Evolutionary conservation across 1,284 basidiomycete species (phyloP).

Genomic region (Malassezia furfur): DNA sequence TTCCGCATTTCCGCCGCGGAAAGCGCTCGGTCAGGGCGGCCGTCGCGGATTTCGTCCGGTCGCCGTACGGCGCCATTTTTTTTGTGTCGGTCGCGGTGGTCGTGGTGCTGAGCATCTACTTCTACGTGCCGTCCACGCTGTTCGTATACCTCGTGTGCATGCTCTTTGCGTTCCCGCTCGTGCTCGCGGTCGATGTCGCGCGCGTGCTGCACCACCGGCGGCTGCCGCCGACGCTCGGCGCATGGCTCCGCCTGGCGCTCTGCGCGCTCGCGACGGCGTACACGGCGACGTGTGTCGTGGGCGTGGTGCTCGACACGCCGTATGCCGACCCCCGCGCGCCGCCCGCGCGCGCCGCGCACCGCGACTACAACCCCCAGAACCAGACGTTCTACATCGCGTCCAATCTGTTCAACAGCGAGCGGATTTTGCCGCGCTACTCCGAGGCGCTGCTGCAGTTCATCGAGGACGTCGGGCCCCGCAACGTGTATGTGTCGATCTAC

Average conservation of each 20-base stretch:
- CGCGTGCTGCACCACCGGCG: not conserved
- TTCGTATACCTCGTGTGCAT: constrained; percentile 15
- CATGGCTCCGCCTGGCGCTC: not conserved
- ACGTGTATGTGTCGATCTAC: constrained; percentile 56
- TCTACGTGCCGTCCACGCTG: constrained; percentile 18
- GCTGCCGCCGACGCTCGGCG: not conserved
- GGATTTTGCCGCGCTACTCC: constrained; percentile 27
- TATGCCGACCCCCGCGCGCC: not conserved
- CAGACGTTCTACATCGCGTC: constrained; percentile 30
- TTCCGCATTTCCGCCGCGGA: not conserved
- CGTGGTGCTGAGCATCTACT: constrained; percentile 10
- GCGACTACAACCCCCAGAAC: not conserved
- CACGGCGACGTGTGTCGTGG: not conserved
- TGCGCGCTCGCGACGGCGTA: not conserved
- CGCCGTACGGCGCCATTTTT: not conserved
- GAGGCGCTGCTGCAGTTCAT: constrained; percentile 22
- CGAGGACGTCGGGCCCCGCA: constrained; percentile 51
- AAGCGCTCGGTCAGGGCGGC: not conserved
- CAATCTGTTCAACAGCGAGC: constrained; percentile 34
- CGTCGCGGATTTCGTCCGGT: not conserved
- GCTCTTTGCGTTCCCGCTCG: constrained; percentile 14
- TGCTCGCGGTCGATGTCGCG: not conserved
- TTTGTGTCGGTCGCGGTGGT: not conserved
- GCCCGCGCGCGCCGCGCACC: not conserved
- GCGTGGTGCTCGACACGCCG: not conserved